Evolutionary conservation across 1,284 basidiomycete genomes (phyloP).

Genomic region (Apiotrichum siamense): DNA sequence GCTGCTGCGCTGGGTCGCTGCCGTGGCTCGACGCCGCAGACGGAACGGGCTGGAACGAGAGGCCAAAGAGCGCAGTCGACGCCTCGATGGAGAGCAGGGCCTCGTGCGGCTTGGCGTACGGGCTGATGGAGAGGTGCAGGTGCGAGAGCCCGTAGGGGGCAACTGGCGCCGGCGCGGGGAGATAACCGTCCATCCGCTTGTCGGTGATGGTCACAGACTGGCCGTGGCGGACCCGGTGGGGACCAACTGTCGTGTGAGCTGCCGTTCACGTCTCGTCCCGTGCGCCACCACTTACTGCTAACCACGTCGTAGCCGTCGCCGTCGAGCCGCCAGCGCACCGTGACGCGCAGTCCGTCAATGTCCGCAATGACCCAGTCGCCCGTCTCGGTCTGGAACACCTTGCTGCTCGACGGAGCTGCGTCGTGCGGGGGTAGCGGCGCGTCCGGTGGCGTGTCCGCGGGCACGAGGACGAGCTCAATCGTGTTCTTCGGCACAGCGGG

Average conservation of each 20-base stretch:
- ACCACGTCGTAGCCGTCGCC: slow-evolving; percentile 79
- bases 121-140: slow-evolving; percentile 1
- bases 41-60: neutral
- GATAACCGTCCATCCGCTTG: slow-evolving; percentile 45
- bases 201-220: slow-evolving; percentile 77
- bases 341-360: slow-evolving; percentile 61
- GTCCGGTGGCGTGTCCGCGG: slow-evolving; percentile 45
- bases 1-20: neutral
- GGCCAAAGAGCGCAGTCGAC: slow-evolving; percentile 11
- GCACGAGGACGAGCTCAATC: slow-evolving; percentile 68
- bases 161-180: slow-evolving; percentile 47
- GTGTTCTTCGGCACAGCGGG: slow-evolving; percentile 62
- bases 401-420: slow-evolving; percentile 59
- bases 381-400: slow-evolving; percentile 54
- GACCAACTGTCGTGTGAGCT: slow-evolving; percentile 65
- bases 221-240: slow-evolving; percentile 68
- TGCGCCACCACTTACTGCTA: slow-evolving; percentile 56
- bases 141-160: slow-evolving; percentile 17
- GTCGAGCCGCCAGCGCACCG: slow-evolving; percentile 69
- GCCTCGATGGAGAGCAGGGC: slow-evolving; percentile 47
- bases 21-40: too few species aligned
- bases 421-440: slow-evolving; percentile 59
- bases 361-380: slow-evolving; percentile 67
- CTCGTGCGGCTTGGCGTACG: neutral
- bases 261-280: neutral